Base-by-base conservation (phyloP, 2,329 filamentous ascomycete species). In the Aureobasidium sp. region DNA sequence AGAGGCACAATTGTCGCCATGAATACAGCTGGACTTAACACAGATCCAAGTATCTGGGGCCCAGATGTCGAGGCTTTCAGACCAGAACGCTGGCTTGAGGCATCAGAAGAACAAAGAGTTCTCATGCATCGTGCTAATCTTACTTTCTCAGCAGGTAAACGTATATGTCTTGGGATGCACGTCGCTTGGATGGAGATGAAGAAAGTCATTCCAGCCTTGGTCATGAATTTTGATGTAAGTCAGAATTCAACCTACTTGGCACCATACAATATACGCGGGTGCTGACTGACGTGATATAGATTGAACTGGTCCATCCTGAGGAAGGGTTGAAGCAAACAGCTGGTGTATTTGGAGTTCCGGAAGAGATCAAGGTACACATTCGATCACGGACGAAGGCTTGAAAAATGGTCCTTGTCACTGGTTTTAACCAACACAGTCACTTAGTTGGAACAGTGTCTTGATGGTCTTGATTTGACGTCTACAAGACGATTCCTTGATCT, bases 51-150 rank as follows among this genome's bases (percentile, higher is more conserved):
- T 32, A 32, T 48, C 46, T 48, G 46, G 46, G 46, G 46, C 2
- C 2, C 15, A n/a, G 46, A 48, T 27, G 27, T 48, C 26, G 46
- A 48, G n/a, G 26, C 24, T 2, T 48, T 48, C 15, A 48, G 46
- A 20, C 46, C 46, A 48, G 46, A 48, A n/a, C 46, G 46, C 46
- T 48, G 46, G 46, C 46, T 48, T 3, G 46, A 48, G 15, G 46
- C 46, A 9, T 48, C 46, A 6, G 46, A 32, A 32, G 46, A 48
- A 32, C 46, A 48, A 32, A 15, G 46, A 48, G 46, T 48, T 1
- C 17, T 48, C 15, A 48, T 48, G 46, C 46, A 48, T 48, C 46
- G 46, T 17, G 46, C 46, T 15, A 29, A 48, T 20, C 27, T 48
- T 13, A 48, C 46, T 5, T 48, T 48, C 13, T 48, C 46, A 0